Percentiles rank a stretch among this genome's conserved stretches.
Evolutionary conservation across 1,284 basidiomycete genomes (phyloP).

Genomic region (Apiotrichum siamense): DNA sequence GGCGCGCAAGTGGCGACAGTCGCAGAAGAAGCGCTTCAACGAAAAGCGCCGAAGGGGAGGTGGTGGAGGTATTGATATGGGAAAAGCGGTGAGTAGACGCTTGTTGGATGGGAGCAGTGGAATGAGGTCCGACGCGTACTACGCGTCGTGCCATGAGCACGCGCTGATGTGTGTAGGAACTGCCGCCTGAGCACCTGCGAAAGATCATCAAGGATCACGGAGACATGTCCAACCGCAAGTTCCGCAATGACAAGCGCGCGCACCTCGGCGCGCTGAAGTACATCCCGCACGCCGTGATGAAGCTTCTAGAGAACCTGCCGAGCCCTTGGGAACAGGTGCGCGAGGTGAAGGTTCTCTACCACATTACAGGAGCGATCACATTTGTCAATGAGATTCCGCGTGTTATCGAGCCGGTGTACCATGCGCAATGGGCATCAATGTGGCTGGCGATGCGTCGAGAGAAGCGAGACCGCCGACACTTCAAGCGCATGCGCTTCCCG

Average conservation of each 20-base stretch:
- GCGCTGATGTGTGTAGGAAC: conserved; percentile 22
- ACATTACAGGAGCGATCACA: conserved; percentile 99
- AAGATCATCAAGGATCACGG: conserved; percentile 98
- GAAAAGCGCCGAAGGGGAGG: conserved; percentile 45
- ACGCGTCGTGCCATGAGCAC: background rate
- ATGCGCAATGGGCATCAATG: conserved; percentile 99
- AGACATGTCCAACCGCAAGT: conserved; percentile 94
- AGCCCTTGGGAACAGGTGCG: conserved; percentile 99
- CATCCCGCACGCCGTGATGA: conserved; percentile 98
- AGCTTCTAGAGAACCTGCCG: conserved; percentile 97
- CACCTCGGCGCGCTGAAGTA: conserved; percentile 98
- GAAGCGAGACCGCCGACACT: conserved; percentile 96
- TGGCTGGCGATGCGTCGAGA: conserved; percentile 99
- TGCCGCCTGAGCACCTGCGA: conserved; percentile 69
- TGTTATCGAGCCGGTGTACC: conserved; percentile 95
- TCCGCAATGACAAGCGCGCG: conserved; percentile 97
- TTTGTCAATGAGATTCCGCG: conserved; percentile 98
- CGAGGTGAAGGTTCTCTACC: conserved; percentile 93
- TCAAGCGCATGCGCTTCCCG: conserved; percentile 99
- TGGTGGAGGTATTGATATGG: conserved; percentile 47
- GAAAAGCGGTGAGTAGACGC: conserved; percentile 44
- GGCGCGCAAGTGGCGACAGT: conserved; percentile 47
- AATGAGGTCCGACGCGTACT: too few relatives aligned
- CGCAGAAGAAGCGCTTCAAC: conserved; percentile 43
- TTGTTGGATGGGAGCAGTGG: background rate